Conservation (phyloP, 129 eudicot genomes). For the Flaveria sonorensis region DNA sequence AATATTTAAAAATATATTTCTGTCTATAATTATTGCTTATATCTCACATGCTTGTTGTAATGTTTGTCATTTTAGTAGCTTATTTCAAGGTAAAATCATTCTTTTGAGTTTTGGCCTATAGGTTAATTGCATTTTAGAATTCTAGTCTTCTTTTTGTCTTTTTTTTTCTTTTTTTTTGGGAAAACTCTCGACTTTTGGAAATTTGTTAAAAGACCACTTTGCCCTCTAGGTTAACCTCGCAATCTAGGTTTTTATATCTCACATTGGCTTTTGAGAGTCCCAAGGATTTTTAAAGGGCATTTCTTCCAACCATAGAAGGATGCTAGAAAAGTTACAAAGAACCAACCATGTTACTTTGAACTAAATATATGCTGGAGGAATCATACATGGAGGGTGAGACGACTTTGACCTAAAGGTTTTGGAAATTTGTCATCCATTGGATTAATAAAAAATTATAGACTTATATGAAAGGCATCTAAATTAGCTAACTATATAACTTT, state of each 20-base stretch:
- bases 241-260: conserved; percentile 1
- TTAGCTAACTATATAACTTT: conserved; percentile 30
- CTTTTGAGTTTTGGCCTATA: neutral
- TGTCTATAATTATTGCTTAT: neutral
- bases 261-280: conserved; percentile 37
- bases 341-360: conserved; percentile 36
- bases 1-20: neutral
- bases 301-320: conserved; percentile 38
- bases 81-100: neutral
- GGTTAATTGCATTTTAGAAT: neutral
- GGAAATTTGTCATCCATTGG: conserved; percentile 39
- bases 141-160: too few relatives aligned
- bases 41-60: neutral
- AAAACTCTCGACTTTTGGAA: conserved; percentile 24
- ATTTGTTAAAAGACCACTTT: conserved; percentile 12
- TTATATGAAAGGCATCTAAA: conserved; percentile 40
- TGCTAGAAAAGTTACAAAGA: conserved; percentile 41
- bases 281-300: conserved; percentile 31
- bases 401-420: conserved; percentile 51
- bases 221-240: conserved; percentile 31
- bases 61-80: neutral
- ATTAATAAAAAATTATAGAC: conserved; percentile 30
- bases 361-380: conserved; percentile 45
- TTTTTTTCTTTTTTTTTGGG: too few relatives aligned
- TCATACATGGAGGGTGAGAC: conserved; percentile 34